Percentiles rank a stretch among this genome's conserved stretches.
These are phyloP conservation scores for Durusdinium trenchii DNA, from an alignment of 73 alveolate genomes.

Conservation along the genomic window DNA sequence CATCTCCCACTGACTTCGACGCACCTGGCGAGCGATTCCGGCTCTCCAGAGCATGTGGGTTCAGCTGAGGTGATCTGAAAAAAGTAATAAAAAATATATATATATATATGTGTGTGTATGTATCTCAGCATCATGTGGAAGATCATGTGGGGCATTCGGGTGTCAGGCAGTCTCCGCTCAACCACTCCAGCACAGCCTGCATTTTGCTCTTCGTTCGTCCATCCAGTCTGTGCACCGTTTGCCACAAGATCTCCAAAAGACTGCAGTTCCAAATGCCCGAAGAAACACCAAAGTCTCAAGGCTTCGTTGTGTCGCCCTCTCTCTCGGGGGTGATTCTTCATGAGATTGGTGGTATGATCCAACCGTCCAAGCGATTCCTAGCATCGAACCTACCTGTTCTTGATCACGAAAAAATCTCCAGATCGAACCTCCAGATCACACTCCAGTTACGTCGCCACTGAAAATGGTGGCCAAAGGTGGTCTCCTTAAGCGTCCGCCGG, in stretches of 20 bases:
- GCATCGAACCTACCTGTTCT: neutral
- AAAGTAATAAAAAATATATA: neutral
- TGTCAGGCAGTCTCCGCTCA: neutral
- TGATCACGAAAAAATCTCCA: neutral
- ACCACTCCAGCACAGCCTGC: neutral
- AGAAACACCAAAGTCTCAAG: no score
- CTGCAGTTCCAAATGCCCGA: no score
- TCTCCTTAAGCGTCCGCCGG: neutral
- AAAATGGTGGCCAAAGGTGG: neutral
- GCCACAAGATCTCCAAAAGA: no score
- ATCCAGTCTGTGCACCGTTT: no score
- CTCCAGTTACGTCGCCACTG: neutral
- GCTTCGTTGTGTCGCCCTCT: no score
- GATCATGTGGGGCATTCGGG: neutral
- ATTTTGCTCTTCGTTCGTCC: no score
- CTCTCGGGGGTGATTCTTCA: no score
- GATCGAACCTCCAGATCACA: neutral
- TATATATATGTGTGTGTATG: neutral
- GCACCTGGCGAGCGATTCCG: neutral
- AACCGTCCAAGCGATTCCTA: neutral
- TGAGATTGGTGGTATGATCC: neutral
- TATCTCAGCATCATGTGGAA: neutral
- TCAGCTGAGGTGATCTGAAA: neutral
- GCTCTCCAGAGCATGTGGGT: neutral
- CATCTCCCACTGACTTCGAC: neutral